Percentiles rank a stretch among this genome's conserved stretches.
Conservation (phyloP, 345 rosid species). For the Gossypium ekmanianum region DNA sequence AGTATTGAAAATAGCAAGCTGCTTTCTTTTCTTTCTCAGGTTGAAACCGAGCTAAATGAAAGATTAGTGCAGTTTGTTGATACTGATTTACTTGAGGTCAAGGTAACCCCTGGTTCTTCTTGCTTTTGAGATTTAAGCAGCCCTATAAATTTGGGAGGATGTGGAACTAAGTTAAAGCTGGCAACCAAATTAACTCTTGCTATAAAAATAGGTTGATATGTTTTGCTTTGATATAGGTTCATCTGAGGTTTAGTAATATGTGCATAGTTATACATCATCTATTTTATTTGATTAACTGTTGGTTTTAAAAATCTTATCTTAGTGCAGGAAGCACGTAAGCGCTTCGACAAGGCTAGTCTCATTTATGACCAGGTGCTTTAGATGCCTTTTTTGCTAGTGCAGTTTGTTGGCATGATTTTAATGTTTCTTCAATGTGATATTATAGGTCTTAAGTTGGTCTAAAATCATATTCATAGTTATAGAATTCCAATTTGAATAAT, state of each 20-base stretch:
- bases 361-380: constrained; percentile 79
- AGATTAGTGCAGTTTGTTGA: constrained; percentile 85
- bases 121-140: not conserved
- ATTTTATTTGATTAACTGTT: not conserved
- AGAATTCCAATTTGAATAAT: not conserved
- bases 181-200: not conserved
- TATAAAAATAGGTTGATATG: not conserved
- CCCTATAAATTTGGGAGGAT: constrained; percentile 5
- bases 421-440: constrained; percentile 11
- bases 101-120: constrained; percentile 52
- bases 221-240: not conserved
- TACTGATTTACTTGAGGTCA: constrained; percentile 82
- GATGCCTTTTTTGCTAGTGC: not conserved
- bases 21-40: constrained; percentile 44
- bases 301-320: constrained; percentile 30
- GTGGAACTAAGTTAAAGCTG: not conserved
- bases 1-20: not conserved
- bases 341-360: constrained; percentile 94
- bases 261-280: not conserved
- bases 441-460: not conserved
- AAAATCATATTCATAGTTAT: constrained; percentile 9
- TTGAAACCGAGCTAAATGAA: constrained; percentile 92
- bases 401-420: not conserved
- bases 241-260: not conserved
- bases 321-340: constrained; percentile 90